Percentiles rank a stretch among this genome's conserved stretches.
Evolutionary conservation across 2,329 filamentous ascomycete species (phyloP).

Genomic region (Gnomoniopsis smithogilvyi): DNA sequence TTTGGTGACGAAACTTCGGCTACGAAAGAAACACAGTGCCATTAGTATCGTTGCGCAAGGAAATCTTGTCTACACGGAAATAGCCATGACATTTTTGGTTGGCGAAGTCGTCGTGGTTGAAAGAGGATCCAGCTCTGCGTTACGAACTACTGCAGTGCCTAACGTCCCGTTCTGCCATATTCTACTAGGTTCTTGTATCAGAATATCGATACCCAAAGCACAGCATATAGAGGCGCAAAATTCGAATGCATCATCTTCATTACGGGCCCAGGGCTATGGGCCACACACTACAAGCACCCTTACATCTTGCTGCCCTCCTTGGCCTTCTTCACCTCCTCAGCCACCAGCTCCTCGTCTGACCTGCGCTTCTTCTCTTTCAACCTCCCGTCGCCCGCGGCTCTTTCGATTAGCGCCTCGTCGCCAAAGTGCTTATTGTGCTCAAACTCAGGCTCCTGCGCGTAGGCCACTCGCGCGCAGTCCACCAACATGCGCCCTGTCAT

Average conservation of each 20-base stretch:
- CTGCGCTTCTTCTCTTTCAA: conserved; percentile 43
- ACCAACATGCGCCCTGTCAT: conserved; percentile 92
- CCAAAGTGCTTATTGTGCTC: conserved; percentile 60
- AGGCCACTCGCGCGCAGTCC: conserved; percentile 82
- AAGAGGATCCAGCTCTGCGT: too few species aligned
- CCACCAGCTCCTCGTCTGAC: conserved; percentile 27
- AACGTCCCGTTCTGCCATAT: not conserved
- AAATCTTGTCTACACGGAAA: not conserved
- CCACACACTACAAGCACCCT: conserved; percentile 9
- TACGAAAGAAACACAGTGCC: conserved; percentile 86
- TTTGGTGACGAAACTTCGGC: conserved; percentile 71
- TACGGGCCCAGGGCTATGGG: not conserved
- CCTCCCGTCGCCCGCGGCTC: conserved; percentile 41
- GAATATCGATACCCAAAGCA: conserved; percentile 1
- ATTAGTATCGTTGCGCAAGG: conserved; percentile 63
- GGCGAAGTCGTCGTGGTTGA: too few species aligned
- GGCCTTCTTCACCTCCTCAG: conserved; percentile 33
- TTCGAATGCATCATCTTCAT: not conserved
- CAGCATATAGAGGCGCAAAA: not conserved
- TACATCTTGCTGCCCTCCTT: conserved; percentile 36
- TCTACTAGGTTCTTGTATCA: not conserved
- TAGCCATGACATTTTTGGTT: too few species aligned
- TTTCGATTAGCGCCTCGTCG: conserved; percentile 49
- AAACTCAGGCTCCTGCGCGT: conserved; percentile 78
- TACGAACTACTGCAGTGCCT: not conserved